Base-by-base conservation (phyloP, 2,329 filamentous ascomycete species). In the Neofusicoccum laricinum region DNA sequence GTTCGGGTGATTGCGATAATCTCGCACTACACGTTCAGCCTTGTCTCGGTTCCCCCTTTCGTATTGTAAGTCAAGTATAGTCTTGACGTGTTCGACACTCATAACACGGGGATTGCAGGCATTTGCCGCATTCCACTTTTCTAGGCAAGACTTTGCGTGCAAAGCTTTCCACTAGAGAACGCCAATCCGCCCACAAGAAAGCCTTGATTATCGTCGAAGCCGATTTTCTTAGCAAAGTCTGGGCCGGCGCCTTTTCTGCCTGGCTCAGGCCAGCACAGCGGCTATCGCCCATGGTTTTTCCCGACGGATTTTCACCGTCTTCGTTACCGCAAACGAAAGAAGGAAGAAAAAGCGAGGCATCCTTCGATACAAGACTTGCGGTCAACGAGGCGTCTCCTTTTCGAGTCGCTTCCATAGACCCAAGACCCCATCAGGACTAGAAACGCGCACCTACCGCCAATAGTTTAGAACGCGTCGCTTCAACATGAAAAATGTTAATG, bases 361-460 rank as follows among this genome's bases (percentile, higher is more conserved):
- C 21, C 25, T 45, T 58, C 40, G 40, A 58, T 21, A 11, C 34
- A 30, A 14, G 25, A 46, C 53, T 58, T 58, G 53, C 55, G 55
- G 55, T 59, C 55, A 59, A 38, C 55, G 38, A 59, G 25, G 17
- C 40, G 25, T 32, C 55, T 59, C 55, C 55, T 59, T 19, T 46
- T 45, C n/a, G 25, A 59, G 41, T 46, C 55, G 41, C 40, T 45
- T 38, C 55, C 25, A 12, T 19, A 11, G 36, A 17, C 30, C 30
- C 41, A 43, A 45, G 14, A 6, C 55, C 41, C 30, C 21, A 19
- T 30, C 17, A 3, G 12, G 30, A 46, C 55, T 45, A 59, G 55
- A 59, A 15, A 46, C 14, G 41, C 41, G 55, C 41, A 41, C 55
- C 36, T 59, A 41, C 40, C n/a, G 17, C 17, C 25, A 59, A 15